Percentiles rank a stretch among this genome's conserved stretches.
These are phyloP conservation scores for Pyrenula aspistea DNA, from an alignment of 495 filamentous ascomycete species.

Conservation along the genomic window DNA sequence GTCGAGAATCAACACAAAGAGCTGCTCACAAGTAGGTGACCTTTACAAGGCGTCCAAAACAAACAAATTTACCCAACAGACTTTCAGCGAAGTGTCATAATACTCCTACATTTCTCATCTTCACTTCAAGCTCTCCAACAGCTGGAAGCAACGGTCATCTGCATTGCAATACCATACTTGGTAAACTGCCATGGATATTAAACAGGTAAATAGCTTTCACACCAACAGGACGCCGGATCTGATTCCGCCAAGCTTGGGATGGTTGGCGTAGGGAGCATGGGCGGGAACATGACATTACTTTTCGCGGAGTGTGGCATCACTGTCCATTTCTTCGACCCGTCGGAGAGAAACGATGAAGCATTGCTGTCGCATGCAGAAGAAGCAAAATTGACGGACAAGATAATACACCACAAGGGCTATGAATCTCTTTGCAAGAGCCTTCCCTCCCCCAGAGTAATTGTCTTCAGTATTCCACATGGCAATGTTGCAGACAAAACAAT, in stretches of 20 bases:
- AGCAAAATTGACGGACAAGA: slow-evolving; percentile 14
- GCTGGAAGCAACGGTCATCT: background rate
- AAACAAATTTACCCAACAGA: too few species aligned
- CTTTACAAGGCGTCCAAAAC: too few species aligned
- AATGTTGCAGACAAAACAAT: slow-evolving; percentile 54
- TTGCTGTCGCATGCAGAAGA: slow-evolving; percentile 22
- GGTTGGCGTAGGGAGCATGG: slow-evolving; percentile 56
- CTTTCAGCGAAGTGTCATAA: too few species aligned
- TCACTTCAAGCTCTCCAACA: too few species aligned
- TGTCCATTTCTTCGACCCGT: slow-evolving; percentile 51
- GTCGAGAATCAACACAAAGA: too few species aligned
- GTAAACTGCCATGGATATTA: background rate
- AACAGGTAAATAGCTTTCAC: background rate
- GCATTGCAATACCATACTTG: background rate
- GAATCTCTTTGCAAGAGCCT: slow-evolving; percentile 28
- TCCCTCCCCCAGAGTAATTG: slow-evolving; percentile 32
- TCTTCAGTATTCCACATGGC: slow-evolving; percentile 64
- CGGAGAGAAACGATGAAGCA: slow-evolving; percentile 31
- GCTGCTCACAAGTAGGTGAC: too few species aligned
- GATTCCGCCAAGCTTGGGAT: slow-evolving; percentile 32
- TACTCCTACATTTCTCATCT: too few species aligned
- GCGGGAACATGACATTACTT: slow-evolving; percentile 50
- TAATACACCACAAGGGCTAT: slow-evolving; percentile 24
- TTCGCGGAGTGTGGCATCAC: slow-evolving; percentile 49
- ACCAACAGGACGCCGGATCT: background rate